Evolutionary conservation across 2,329 filamentous ascomycete genomes (phyloP), one percentile per base, ranked within the genome.

Genomic region (Ophiocordyceps unilateralis): DNA sequence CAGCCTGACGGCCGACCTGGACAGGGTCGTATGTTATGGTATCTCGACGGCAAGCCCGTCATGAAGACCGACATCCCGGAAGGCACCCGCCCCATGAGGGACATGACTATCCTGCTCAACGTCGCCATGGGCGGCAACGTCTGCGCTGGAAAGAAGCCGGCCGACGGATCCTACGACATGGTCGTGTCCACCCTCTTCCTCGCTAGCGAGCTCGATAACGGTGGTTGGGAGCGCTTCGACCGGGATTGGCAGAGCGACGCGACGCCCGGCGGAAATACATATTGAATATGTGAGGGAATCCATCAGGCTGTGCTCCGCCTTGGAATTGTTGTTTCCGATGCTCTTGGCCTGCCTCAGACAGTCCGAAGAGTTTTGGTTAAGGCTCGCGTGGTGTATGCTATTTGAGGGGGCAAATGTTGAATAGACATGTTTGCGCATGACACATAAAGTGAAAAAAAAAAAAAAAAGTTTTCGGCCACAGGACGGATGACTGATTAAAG

Each of bases 61-160:
- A 77, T 78, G 73, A 75, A 69, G 56, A 71, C 64, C 0, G 50
- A 55, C 2, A 69, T 74, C 21, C 74, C 74, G 0, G 49, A 52
- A 2, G 71, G 72, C 0, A 75, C 69, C 3, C 58, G 74, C 12
- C 62, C 67, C 6, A 64, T 78, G 56, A 65, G 68, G 44, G 73
- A 77, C 22, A 76, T 67, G 57, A 66, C 65, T 17, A 58, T 78
- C 9, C 55, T 77, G 46, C 63, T 78, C 17, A 78, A 78, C 45
- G 63, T 78, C n/a, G 74, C 74, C 1, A 76, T 78, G 68, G 74
- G 74, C 0, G 74, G 74, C 0, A 75, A 71, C 45, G 73, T 77
- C 5, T 76, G 72, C 48, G 56, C 64, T 15, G 72, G 70, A 0
- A 65, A 63, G 50, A 56, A 62, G 14, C 74, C 74, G 1, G 54